Evolutionary conservation across 2,329 filamentous ascomycete species (phyloP).

Genomic region (Cercospora janseana): DNA sequence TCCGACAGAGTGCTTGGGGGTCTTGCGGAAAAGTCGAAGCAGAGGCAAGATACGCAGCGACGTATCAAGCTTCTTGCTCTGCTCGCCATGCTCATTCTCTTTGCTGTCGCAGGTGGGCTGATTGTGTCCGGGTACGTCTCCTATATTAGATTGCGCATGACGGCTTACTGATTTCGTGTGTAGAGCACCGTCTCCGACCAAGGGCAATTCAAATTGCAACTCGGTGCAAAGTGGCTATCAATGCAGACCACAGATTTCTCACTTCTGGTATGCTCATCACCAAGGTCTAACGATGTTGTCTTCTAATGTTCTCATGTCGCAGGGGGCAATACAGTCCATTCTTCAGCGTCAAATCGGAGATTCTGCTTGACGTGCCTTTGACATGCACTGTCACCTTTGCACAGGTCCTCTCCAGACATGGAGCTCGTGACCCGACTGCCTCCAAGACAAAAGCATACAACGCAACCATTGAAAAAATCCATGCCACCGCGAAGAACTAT

Average conservation of each 20-base stretch:
- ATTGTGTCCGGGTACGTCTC: constrained; percentile 20
- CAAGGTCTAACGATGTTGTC: not conserved
- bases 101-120: constrained; percentile 16
- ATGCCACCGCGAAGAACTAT: constrained; percentile 57
- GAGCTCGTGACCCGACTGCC: constrained; percentile 74
- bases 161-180: not conserved
- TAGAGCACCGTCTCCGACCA: constrained; percentile 13
- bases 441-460: constrained; percentile 65
- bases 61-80: not conserved
- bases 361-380: constrained; percentile 59
- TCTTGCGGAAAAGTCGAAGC: constrained; percentile 1
- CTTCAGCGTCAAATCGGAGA: constrained; percentile 69
- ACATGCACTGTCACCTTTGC: constrained; percentile 77
- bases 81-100: constrained; percentile 16
- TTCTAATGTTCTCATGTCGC: not conserved
- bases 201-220: constrained; percentile 26
- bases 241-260: constrained; percentile 61
- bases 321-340: constrained; percentile 80
- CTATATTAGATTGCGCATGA: not conserved
- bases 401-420: constrained; percentile 79
- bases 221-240: constrained; percentile 54
- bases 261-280: constrained; percentile 54
- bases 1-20: not conserved
- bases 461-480: constrained; percentile 63
- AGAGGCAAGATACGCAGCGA: not conserved